Evolutionary conservation across 2,329 filamentous ascomycete genomes (phyloP), one percentile per base, ranked within the genome.

Genomic region (Fusarium palustre): DNA sequence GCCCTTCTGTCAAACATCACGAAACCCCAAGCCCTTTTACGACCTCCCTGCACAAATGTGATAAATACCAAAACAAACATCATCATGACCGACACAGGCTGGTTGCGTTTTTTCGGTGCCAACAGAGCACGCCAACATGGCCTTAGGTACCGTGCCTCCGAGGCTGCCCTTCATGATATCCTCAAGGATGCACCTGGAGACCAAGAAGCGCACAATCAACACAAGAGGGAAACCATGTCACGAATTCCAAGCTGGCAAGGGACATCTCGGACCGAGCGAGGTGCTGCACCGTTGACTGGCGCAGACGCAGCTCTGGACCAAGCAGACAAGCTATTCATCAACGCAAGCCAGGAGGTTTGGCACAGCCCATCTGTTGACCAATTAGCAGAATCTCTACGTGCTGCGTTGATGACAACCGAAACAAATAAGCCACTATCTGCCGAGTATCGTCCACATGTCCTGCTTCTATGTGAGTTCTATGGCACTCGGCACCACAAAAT

Each of bases 331-430:
- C 24, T 66, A 11, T 62, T 73, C 46, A 52, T 63, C 47, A 68
- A 52, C 13, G 66, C 50, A 46, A 55, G 41, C 10, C 74, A 78
- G 18, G 50, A 69, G 22, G 63, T 74, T 4, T 80, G 79, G 76
- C 77, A 82, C 50, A 81, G 78, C n/a, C 82, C 82, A 9, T 81
- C 78, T 10, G 54, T 84, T 36, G 74, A 81, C 41, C 81, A 83
- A 68, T 80, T 85, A 75, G 77, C 81, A 18, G 83, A 85, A 61
- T 71, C 79, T 1, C 73, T 86, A n/a, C 79, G 81, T 43, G 78
- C 79, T 7, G 73, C 68, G 11, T 76, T 84, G 69, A 83, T 85
- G 79, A 77, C 76, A 24, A 78, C 74, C 46, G 71, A 76, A 11
- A 64, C 75, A 22, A 57, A 78, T 5, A 69, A 76, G 9, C 77